Evolutionary conservation across 2,329 filamentous ascomycete species (phyloP), one percentile per base, ranked within the genome.

Genomic region (Thielaviopsis punctulata): DNA sequence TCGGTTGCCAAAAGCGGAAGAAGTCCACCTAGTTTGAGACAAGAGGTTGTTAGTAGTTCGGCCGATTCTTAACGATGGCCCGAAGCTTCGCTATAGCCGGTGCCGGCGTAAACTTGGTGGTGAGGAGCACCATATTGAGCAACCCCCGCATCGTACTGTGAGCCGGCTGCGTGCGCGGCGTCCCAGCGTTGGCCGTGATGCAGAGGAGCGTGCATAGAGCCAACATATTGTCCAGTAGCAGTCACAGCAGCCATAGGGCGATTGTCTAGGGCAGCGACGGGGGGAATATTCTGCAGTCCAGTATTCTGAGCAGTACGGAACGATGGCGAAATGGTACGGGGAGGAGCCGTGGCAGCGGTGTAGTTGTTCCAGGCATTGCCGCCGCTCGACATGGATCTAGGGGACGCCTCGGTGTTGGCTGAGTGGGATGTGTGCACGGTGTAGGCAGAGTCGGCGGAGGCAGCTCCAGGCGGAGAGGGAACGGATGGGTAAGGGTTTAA

Each of bases 311-410:
- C 39, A 9, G 25, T 30, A 30, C 69, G 69, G 22, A 68, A 55
- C 0, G 60, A 59, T 1, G 69, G 69, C 0, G 69, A 72, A 43
- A 77, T 62, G 0, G 71, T 65, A n/a, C 73, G 69, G 7, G 61
- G 59, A 7, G 64, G 56, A 1, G 61, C 58, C 1, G 65, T 62
- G 1, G 64, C 57, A 1, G 65, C 58, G 13, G 67, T 63, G 58
- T 75, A 76, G 0, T 68, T 62, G 1, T 64, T 64, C 75, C 75
- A 78, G n/a, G 65, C 64, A 1, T 70, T 63, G 3, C 69, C 65
- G 1, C 68, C 68, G 2, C 71, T 71, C 0, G 71, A 67, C 2
- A 77, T 63, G 1, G 73, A 74, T 1, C 75, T 66, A 0, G 75
- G 74, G 8, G 74, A 77, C 0, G 72, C 66, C 45, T 77, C 73